phyloP scores from a whole-genome alignment of 2,329 filamentous ascomycete genomes.

The Talaromyces rugulosus region DNA sequence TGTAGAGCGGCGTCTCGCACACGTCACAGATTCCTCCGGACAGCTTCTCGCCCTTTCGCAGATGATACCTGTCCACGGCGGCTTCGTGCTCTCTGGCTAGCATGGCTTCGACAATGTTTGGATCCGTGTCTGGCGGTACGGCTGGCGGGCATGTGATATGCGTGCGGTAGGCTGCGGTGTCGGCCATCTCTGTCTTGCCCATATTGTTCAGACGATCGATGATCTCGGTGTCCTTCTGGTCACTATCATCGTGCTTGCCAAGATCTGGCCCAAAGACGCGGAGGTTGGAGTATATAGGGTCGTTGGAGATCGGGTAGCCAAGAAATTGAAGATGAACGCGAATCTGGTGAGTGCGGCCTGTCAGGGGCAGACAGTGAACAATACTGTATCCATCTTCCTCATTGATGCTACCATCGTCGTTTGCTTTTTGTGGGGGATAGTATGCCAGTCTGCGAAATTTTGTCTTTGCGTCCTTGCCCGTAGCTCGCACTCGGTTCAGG shows the following conservation, averaged over 20 bases:
- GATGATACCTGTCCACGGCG: slow-evolving; percentile 86
- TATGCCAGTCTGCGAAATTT: slow-evolving; percentile 93
- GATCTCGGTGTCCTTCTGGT: slow-evolving; percentile 81
- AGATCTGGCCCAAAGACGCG: slow-evolving; percentile 82
- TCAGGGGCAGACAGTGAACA: slow-evolving; percentile 88
- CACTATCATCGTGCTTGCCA: slow-evolving; percentile 62
- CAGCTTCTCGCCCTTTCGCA: slow-evolving; percentile 87
- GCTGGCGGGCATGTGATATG: slow-evolving; percentile 37
- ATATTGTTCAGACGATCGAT: slow-evolving; percentile 80
- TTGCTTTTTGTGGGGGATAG: slow-evolving; percentile 57
- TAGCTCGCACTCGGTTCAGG: slow-evolving; percentile 88
- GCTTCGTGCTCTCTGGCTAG: slow-evolving; percentile 59
- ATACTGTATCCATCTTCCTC: slow-evolving; percentile 77
- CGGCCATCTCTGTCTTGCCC: slow-evolving; percentile 89
- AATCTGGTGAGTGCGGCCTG: slow-evolving; percentile 90
- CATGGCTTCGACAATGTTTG: slow-evolving; percentile 35
- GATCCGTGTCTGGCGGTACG: slow-evolving; percentile 33
- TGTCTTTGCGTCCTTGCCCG: slow-evolving; percentile 82
- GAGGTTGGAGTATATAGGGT: slow-evolving; percentile 95
- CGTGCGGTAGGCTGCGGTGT: slow-evolving; percentile 80
- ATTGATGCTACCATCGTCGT: slow-evolving; percentile 30
- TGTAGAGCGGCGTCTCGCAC: slow-evolving; percentile 86
- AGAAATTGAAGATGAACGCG: slow-evolving; percentile 92
- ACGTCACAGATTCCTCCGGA: slow-evolving; percentile 76
- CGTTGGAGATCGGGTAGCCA: slow-evolving; percentile 92